Evolutionary conservation across 129 eudicot species (phyloP), one percentile per base, ranked within the genome.

Genomic region (Chrysanthemum lavandulifolium): DNA sequence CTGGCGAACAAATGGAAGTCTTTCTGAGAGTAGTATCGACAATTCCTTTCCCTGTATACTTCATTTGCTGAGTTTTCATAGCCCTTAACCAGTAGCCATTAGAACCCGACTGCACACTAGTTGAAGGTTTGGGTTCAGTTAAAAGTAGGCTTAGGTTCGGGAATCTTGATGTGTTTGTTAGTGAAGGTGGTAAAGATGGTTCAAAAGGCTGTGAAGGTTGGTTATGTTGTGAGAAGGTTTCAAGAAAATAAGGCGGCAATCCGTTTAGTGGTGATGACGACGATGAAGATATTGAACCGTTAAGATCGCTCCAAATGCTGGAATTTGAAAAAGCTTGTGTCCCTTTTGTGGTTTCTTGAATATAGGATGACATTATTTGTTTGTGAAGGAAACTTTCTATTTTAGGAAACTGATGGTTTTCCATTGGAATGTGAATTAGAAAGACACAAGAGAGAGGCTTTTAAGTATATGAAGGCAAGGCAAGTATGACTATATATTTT

Each of bases 61-160:
- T 92, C 97, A 86, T 91, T 2, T 86, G 82, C 79, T 86, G 97
- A 67, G 97, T 83, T 54, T 86, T 89, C 10, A 85, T 81, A 6
- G 88, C 27, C 50, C 87, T 84, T 36, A 86, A 83, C 85, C 87
- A 82, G 65, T 65, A 83, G 63, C 85, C 79, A 3, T 78, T 53
- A 71, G 76, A 76, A 33, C 81, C 56, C 40, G 73, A 73, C 59
- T 63, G 62, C 78, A 81, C 15, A 58, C 15, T 21, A 67, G 68
- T 65, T 54, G 68, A 71, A 53, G 23, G 11, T 13, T 78, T 71
- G 56, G 78, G 78, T 33, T 84, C 81, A 12, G 75, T 80, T 45
- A 76, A 50, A 77, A 79, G 77, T 18, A 83, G 47, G 56, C 72
- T 76, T 52, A 85, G 71, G 65, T 82, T 85, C 7, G 86, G 80